These are phyloP conservation scores for Eragrostis nindensis DNA, from an alignment of 176 grass and related monocot genomes.

Conservation along the genomic window DNA sequence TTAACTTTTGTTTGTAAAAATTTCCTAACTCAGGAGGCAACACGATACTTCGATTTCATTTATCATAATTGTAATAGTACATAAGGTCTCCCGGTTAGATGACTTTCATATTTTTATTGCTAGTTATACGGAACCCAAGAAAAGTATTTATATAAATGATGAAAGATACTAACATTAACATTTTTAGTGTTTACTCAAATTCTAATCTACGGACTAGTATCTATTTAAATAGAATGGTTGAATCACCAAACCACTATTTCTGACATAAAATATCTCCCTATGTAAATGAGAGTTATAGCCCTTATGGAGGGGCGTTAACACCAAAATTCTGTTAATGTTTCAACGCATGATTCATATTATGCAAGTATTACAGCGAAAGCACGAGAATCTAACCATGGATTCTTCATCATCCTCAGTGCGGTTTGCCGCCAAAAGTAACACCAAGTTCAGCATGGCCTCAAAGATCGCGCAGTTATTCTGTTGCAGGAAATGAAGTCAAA, in stretches of 20 bases:
- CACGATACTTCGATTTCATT: slow-evolving; percentile 24
- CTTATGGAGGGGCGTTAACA: not conserved
- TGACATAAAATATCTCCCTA: not conserved
- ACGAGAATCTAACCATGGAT: slow-evolving; percentile 60
- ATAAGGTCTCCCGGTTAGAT: slow-evolving; percentile 11
- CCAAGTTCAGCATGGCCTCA: slow-evolving; percentile 61
- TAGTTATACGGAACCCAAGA: slow-evolving; percentile 7
- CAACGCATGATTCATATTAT: not conserved
- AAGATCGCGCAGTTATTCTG: slow-evolving; percentile 68
- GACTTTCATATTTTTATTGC: slow-evolving; percentile 15
- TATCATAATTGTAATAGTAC: not conserved
- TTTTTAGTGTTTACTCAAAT: not conserved
- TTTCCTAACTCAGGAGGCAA: not conserved
- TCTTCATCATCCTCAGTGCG: slow-evolving; percentile 43
- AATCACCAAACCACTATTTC: not conserved
- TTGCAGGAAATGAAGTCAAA: slow-evolving; percentile 36
- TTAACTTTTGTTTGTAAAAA: slow-evolving; percentile 12
- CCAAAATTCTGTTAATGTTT: slow-evolving; percentile 14
- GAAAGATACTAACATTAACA: no score
- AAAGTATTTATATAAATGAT: no score
- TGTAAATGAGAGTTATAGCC: not conserved
- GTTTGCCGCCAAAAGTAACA: slow-evolving; percentile 39
- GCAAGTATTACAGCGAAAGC: slow-evolving; percentile 22
- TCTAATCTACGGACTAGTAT: slow-evolving; percentile 17
- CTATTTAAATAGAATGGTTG: slow-evolving; percentile 7